Evolutionary conservation across 2,329 filamentous ascomycete species (phyloP), one percentile per base, ranked within the genome.

Genomic region (Ophiostoma sp.): DNA sequence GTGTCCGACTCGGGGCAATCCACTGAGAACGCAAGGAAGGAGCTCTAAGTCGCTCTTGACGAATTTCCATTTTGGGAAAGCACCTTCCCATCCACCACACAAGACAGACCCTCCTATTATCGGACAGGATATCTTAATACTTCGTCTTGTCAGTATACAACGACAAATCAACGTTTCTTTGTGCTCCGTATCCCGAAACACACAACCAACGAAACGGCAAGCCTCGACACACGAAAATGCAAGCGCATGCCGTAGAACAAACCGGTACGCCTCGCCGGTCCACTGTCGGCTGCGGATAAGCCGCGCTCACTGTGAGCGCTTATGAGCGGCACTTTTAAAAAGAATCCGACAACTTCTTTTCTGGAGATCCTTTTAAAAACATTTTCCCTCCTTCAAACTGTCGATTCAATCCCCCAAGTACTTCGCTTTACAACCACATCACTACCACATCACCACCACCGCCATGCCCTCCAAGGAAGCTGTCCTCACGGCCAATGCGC

Each of bases 401-500:
- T 17, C 42, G 42, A 48, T 33, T 28, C 6, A 17, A 33, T 25
- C 0, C 17, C 55, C 2, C 25, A 2, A 28, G 9, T 12, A 1
- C 6, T 42, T 31, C 22, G 1, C 63, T 22, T 15, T 9, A 12
- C 31, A 39, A 7, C 59, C 6, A 33, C 57, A 36, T 8, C 33
- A 36, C 33, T 8, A 36, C 33, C 33, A 36, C 33, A 28, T 7
- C 33, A 12, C 17, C 25, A 19, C 33, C 33, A 31, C 48, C 50
- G 61, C 8, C 3, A 72, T 72, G 71, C 31, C 63, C 28, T 28
- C 70, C 28, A 74, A 55, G 45, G 71, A 80, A 72, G 79, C 79
- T 42, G 82, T 88, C 42, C 77, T 82, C 61, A 87, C 85, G 19
- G 78, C 81, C 68, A 85, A 85, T 75, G 85, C 87, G 12, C 87